Conservation (phyloP, 2,329 filamentous ascomycete species). For the Apiospora marii region DNA sequence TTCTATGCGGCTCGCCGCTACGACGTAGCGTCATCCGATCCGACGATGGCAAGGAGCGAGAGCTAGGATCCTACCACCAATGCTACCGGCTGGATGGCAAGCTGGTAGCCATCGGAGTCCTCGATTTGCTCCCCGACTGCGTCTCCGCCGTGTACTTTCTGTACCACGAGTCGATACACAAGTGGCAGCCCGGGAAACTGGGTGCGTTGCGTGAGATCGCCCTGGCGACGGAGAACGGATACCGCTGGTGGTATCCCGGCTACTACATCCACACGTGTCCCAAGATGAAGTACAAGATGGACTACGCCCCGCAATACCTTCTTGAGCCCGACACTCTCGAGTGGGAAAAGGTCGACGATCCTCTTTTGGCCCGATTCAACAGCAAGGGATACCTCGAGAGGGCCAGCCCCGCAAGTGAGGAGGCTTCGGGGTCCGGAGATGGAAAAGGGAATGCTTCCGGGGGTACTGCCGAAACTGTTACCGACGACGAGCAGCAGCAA, state of each 20-base stretch:
- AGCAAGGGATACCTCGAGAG: constrained; percentile 64
- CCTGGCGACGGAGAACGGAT: constrained; percentile 72
- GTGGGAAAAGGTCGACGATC: constrained; percentile 68
- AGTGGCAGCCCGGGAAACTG: constrained; percentile 76
- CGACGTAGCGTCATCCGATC: constrained; percentile 51
- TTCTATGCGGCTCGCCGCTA: constrained; percentile 77
- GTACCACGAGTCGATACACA: constrained; percentile 78
- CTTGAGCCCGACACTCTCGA: constrained; percentile 71
- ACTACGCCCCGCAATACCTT: constrained; percentile 78
- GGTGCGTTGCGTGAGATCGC: constrained; percentile 77
- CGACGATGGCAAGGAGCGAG: constrained; percentile 55
- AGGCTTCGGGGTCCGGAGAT: not conserved
- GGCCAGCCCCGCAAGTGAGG: constrained; percentile 32
- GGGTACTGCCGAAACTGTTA: constrained; percentile 2
- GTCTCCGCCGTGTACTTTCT: constrained; percentile 87
- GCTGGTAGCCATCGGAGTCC: constrained; percentile 77
- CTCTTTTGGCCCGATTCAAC: constrained; percentile 60
- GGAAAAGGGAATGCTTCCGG: constrained; percentile 23
- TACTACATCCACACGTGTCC: constrained; percentile 83
- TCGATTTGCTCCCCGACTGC: constrained; percentile 78
- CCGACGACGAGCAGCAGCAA: constrained; percentile 29
- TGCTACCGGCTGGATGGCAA: constrained; percentile 81
- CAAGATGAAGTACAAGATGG: constrained; percentile 88
- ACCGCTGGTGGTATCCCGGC: constrained; percentile 80
- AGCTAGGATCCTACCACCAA: constrained; percentile 80